Conservation (phyloP, 225 moss, liverwort and hornwort genomes). For the Physcomitrellopsis africana region DNA sequence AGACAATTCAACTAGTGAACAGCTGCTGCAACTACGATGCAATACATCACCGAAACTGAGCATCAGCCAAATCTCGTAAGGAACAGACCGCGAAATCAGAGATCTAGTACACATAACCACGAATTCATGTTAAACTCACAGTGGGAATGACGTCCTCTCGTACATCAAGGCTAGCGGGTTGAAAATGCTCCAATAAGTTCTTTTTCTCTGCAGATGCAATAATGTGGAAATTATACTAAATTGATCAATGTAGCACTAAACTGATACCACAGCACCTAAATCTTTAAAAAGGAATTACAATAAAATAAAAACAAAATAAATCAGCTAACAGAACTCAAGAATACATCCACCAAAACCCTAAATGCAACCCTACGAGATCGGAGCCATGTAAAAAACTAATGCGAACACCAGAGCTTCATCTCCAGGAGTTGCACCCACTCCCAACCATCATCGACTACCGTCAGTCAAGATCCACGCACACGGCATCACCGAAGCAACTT, state of each 20-base stretch:
- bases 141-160: slow-evolving; percentile 79
- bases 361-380: slow-evolving; percentile 39
- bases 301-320: too few relatives aligned
- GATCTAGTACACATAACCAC: slow-evolving; percentile 28
- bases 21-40: background rate
- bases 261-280: background rate
- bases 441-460: slow-evolving; percentile 13
- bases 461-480: slow-evolving; percentile 19
- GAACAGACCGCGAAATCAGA: slow-evolving; percentile 20
- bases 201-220: slow-evolving; percentile 77
- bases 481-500: background rate
- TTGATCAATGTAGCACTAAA: slow-evolving; percentile 21
- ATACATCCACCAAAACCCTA: slow-evolving; percentile 30
- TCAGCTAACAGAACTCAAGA: background rate
- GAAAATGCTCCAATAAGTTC: slow-evolving; percentile 89
- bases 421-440: slow-evolving; percentile 16
- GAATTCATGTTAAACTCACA: slow-evolving; percentile 58
- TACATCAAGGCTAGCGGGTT: slow-evolving; percentile 88
- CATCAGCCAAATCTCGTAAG: slow-evolving; percentile 17
- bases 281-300: background rate
- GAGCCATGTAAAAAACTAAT: background rate
- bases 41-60: background rate
- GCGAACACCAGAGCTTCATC: background rate
- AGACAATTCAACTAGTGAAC: background rate
- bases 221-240: background rate